A percentile compares a stretch with the other conserved stretches of the same genome.
Conservation (phyloP, 2,329 filamentous ascomycete species). For the Exutisphaerella laricina region DNA sequence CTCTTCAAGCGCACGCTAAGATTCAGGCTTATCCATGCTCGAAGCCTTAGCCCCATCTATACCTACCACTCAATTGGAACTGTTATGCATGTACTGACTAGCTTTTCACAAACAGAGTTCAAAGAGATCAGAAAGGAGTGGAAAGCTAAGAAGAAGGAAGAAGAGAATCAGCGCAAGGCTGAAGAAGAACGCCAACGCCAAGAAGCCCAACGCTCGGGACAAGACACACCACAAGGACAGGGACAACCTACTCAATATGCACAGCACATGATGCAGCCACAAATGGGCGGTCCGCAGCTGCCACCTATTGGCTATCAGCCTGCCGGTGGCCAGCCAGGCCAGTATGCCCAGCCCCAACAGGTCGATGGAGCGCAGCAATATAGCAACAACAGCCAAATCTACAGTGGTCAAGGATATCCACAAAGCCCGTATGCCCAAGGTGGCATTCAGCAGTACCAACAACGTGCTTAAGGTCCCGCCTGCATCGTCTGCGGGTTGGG, state of each 20-base stretch:
- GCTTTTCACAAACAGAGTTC: conserved; percentile 62
- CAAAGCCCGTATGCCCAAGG: conserved; percentile 47
- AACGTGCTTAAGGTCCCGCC: conserved; percentile 29
- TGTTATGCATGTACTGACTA: conserved; percentile 36
- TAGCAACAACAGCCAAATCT: conserved; percentile 38
- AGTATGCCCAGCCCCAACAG: conserved; percentile 43
- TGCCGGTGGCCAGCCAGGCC: conserved; percentile 40
- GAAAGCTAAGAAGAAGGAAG: conserved; percentile 99
- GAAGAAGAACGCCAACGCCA: conserved; percentile 78
- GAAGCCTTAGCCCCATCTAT: conserved; percentile 30
- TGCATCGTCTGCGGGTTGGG: conserved; percentile 11
- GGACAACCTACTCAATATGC: conserved; percentile 44
- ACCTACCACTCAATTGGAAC: conserved; percentile 21
- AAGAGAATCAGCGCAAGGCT: conserved; percentile 81
- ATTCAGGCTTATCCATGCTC: conserved; percentile 23
- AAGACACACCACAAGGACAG: conserved; percentile 48
- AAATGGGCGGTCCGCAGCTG: conserved; percentile 44
- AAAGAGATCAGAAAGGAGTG: conserved; percentile 99
- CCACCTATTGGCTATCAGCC: conserved; percentile 50
- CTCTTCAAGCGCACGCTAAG: conserved; percentile 30
- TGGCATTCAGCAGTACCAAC: conserved; percentile 42
- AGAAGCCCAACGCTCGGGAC: conserved; percentile 52
- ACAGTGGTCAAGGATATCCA: conserved; percentile 46
- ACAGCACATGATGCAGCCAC: conserved; percentile 42
- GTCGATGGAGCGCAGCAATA: conserved; percentile 49